Evolutionary conservation across 129 eudicot species (phyloP).

Genomic region (Centaurea solstitialis): DNA sequence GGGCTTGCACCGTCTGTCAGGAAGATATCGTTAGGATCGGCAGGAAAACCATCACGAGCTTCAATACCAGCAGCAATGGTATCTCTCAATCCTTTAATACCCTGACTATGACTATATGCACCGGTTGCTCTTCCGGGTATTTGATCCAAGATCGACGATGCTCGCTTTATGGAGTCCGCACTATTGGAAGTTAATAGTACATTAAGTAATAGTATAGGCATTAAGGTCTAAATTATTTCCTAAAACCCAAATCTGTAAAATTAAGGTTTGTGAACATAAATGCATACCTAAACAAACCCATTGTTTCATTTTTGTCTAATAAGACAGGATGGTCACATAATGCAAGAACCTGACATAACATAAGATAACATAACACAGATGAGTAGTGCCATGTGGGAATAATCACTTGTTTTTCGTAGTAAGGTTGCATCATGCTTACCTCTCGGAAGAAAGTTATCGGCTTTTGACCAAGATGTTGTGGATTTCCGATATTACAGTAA

Average conservation of each 20-base stretch:
- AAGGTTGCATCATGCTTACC: conserved; percentile 34
- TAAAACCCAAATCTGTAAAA: neutral
- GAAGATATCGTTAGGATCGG: conserved; percentile 86
- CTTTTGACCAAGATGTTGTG: conserved; percentile 93
- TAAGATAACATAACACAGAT: conserved; percentile 15
- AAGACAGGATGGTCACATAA: conserved; percentile 88
- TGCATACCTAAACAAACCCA: conserved; percentile 69
- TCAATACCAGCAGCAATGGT: conserved; percentile 89
- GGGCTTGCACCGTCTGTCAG: conserved; percentile 98
- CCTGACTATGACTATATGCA: conserved; percentile 99
- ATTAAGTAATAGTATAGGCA: neutral
- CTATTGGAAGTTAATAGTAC: conserved; percentile 34
- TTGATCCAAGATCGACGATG: conserved; percentile 75
- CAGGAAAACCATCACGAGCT: conserved; percentile 94
- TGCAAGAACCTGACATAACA: conserved; percentile 80
- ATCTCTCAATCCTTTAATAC: conserved; percentile 88
- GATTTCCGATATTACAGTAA: conserved; percentile 95
- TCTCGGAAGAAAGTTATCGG: conserved; percentile 95
- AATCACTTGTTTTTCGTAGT: neutral
- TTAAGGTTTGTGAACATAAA: neutral
- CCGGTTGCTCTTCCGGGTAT: conserved; percentile 97
- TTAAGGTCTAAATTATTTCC: too few relatives aligned
- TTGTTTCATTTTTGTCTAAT: conserved; percentile 80
- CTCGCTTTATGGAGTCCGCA: conserved; percentile 80
- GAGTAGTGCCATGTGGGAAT: neutral